Base-by-base conservation (phyloP, 352 stramenopile genomes). In the Phytopythium aichiense region DNA sequence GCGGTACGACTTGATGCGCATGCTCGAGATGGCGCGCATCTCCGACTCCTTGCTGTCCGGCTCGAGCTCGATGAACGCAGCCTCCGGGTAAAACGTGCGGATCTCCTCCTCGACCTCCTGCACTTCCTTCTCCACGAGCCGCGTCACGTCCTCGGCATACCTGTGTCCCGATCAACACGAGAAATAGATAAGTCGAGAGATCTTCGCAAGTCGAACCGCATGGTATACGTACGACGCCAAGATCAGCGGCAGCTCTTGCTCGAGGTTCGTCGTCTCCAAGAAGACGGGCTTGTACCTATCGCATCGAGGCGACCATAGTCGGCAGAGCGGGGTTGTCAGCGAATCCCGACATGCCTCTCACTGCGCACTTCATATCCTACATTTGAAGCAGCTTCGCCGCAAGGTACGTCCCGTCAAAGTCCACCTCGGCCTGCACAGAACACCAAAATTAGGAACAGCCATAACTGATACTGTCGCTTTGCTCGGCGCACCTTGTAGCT, bases 351-450 rank as follows among this genome's bases (percentile, higher is more conserved):
- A 30, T 25, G 43, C 11, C 60, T 46, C n/a, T 71, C 0, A 22
- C 42, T 8, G 55, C 71, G 58, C 45, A 12, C 0, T 2, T 5
- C 22, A 31, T 18, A 31, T 51, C 46, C 4, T 78, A 92, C 80
- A 91, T 95, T 76, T 90, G 81, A 8, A 95, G 73, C 8, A 99
- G 81, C 61, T 98, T 92, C 11, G 97, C 97, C 18, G 96, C 96
- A 45, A 99, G 67, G 70, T 97, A 99, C 43, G 97, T 99, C 57
- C 97, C 97, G 66, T 99, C 97, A 79, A 99, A 99, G 74, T 99
- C 97, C 7, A 99, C 91, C 76, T 99, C 96, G 23, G 97, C 97
- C 86, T 94, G 49, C 22, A 22, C 45, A 22, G 13, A 23, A 30
- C 13, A 30, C 16, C 18, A 30, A 8, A 2, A 45, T 23, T 8